A percentile compares a stretch with the other conserved stretches of the same genome.
Evolutionary conservation across 78 protist genomes (phyloP).

Genomic region (Corallochytrium limacisporum): DNA sequence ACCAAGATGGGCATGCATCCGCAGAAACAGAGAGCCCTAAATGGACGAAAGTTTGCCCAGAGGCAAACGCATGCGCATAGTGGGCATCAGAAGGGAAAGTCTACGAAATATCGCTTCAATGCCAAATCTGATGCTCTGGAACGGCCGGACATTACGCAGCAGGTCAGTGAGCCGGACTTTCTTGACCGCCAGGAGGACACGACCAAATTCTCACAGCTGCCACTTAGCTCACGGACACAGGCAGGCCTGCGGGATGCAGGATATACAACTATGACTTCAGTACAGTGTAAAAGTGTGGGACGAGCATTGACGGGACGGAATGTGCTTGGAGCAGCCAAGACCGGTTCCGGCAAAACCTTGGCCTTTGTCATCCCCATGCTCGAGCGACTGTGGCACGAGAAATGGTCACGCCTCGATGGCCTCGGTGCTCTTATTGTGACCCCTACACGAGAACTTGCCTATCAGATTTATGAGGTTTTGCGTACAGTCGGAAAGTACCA

Average conservation of each 20-base stretch:
- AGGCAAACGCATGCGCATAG: too few relatives aligned
- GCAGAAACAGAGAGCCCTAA: too few relatives aligned
- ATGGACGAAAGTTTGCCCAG: too few relatives aligned
- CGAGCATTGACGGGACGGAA: slow-evolving; percentile 76
- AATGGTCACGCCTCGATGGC: slow-evolving; percentile 66
- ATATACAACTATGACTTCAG: slow-evolving; percentile 47
- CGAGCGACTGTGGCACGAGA: slow-evolving; percentile 55
- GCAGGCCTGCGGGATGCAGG: neutral
- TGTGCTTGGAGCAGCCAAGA: slow-evolving; percentile 85
- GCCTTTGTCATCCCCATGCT: slow-evolving; percentile 79
- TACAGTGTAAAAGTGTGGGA: slow-evolving; percentile 68
- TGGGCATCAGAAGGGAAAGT: too few relatives aligned
- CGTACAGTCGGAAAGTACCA: slow-evolving; percentile 48
- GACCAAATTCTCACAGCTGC: neutral
- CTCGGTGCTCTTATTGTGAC: slow-evolving; percentile 89
- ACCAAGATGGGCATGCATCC: too few relatives aligned
- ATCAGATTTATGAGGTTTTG: slow-evolving; percentile 91
- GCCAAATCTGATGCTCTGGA: too few relatives aligned
- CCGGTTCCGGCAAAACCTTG: slow-evolving; percentile 93
- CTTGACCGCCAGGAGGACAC: neutral
- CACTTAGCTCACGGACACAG: neutral
- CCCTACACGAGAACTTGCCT: slow-evolving; percentile 96
- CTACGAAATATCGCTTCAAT: too few relatives aligned
- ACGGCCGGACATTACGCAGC: too few relatives aligned
- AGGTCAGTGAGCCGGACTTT: too few relatives aligned